A percentile compares a stretch with the other conserved stretches of the same genome.
Conservation (phyloP, 345 rosid species). For the Diplotaxis tenuifolia region DNA sequence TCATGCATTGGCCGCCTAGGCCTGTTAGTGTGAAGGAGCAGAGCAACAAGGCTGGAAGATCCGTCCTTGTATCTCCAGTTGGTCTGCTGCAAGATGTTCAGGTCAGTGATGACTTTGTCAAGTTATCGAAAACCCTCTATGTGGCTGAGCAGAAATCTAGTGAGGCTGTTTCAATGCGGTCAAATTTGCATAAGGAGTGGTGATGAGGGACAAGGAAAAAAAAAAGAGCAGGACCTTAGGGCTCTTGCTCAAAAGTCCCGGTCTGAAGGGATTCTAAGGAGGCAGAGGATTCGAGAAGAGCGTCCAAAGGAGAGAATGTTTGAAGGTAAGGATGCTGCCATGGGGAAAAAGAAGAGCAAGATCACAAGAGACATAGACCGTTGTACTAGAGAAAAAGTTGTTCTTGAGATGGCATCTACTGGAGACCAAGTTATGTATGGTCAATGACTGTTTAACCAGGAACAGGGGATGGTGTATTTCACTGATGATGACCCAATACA, state of each 20-base stretch:
- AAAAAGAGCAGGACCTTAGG: slow-evolving; percentile 90
- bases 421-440: too few species aligned
- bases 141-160: slow-evolving; percentile 99
- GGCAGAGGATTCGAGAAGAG: slow-evolving; percentile 92
- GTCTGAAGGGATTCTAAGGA: slow-evolving; percentile 60
- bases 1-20: slow-evolving; percentile 98
- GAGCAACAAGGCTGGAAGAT: slow-evolving; percentile 99
- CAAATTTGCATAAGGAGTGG: slow-evolving; percentile 94
- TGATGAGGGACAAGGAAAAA: slow-evolving; percentile 86
- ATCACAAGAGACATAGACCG: slow-evolving; percentile 90
- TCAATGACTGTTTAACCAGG: too few species aligned
- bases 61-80: slow-evolving; percentile 89
- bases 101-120: slow-evolving; percentile 71
- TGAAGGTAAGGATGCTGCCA: slow-evolving; percentile 54
- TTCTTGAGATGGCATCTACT: too few species aligned
- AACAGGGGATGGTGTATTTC: too few species aligned
- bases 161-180: slow-evolving; percentile 97
- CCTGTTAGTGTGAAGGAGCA: slow-evolving; percentile 96
- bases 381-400: not conserved
- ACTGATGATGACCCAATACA: too few species aligned
- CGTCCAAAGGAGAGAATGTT: slow-evolving; percentile 62
- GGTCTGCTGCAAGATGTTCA: slow-evolving; percentile 71
- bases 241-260: slow-evolving; percentile 95
- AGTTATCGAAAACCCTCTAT: slow-evolving; percentile 85
- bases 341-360: slow-evolving; percentile 83